Percentiles rank a stretch among this genome's conserved stretches.
phyloP scores from a whole-genome alignment of 306 rosid species.

The Glycine soja region DNA sequence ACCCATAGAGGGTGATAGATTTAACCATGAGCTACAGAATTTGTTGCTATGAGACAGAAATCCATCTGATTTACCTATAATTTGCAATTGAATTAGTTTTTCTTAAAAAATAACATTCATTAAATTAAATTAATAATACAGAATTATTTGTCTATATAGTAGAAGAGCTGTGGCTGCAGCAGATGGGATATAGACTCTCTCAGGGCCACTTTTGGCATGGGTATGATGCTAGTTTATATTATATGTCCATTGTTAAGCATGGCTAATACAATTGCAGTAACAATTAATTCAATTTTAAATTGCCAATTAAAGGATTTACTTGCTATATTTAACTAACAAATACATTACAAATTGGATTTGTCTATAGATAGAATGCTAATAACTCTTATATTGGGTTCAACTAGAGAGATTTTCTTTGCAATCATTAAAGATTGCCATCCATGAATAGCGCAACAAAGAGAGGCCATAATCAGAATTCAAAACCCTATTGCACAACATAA shows the following conservation, averaged over 20 bases:
- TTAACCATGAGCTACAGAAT: neutral
- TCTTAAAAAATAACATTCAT: neutral
- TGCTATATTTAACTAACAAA: neutral
- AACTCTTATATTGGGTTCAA: constrained; percentile 7
- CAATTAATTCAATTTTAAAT: neutral
- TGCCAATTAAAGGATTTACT: neutral
- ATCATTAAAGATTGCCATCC: neutral
- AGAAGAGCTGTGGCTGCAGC: neutral
- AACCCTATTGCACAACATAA: neutral
- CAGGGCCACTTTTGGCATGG: neutral
- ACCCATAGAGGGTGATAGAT: neutral
- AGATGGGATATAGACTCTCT: neutral
- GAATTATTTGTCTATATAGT: neutral
- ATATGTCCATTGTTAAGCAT: neutral
- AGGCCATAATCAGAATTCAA: neutral
- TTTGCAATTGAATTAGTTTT: neutral
- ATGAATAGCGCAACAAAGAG: neutral
- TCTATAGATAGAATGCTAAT: constrained; percentile 1
- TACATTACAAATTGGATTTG: constrained; percentile 13
- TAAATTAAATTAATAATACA: neutral
- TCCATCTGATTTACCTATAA: constrained; percentile 2
- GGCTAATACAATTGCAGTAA: neutral
- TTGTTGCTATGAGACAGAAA: constrained; percentile 13
- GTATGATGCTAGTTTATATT: constrained; percentile 1
- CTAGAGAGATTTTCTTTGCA: neutral